phyloP scores from a whole-genome alignment of 805 yeast species.

The Pichia phayaonensis region DNA sequence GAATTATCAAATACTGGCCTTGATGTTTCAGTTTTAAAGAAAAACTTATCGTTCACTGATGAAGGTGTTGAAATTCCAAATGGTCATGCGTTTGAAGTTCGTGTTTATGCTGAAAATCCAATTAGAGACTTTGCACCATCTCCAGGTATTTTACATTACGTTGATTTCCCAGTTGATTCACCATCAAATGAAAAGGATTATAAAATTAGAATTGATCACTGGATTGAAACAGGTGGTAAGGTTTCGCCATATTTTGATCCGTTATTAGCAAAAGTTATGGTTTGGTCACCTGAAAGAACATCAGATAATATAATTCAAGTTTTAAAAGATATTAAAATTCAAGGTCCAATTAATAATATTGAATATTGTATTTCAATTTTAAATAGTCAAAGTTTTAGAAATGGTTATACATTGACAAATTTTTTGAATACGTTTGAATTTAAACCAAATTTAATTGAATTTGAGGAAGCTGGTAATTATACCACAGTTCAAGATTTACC shows the following conservation, averaged over 20 bases:
- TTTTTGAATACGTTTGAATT: slow-evolving; percentile 17
- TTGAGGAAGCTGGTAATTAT: slow-evolving; percentile 37
- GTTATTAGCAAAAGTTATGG: slow-evolving; percentile 24
- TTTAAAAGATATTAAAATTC: slow-evolving; percentile 14
- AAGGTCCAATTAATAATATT: slow-evolving; percentile 25
- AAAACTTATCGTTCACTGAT: slow-evolving; percentile 7
- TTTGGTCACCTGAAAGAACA: slow-evolving; percentile 21
- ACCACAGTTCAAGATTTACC: slow-evolving; percentile 46
- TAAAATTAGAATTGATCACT: slow-evolving; percentile 21
- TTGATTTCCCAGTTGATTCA: slow-evolving; percentile 11
- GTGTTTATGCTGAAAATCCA: slow-evolving; percentile 26
- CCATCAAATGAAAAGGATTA: not conserved
- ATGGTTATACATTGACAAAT: slow-evolving; percentile 19
- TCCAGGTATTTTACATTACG: slow-evolving; percentile 23
- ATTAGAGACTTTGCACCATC: slow-evolving; percentile 22
- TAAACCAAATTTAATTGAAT: slow-evolving; percentile 21
- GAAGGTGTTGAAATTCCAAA: slow-evolving; percentile 17
- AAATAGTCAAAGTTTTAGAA: slow-evolving; percentile 9
- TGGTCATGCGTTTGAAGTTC: slow-evolving; percentile 25
- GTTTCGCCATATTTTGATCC: slow-evolving; percentile 28
- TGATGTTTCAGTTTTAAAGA: slow-evolving; percentile 12
- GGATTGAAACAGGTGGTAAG: slow-evolving; percentile 23
- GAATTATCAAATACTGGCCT: slow-evolving; percentile 18
- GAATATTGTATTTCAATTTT: slow-evolving; percentile 20
- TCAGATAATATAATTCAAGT: slow-evolving; percentile 17